phyloP scores from a whole-genome alignment of 305 asterid species.

The Rubia peregrina region DNA sequence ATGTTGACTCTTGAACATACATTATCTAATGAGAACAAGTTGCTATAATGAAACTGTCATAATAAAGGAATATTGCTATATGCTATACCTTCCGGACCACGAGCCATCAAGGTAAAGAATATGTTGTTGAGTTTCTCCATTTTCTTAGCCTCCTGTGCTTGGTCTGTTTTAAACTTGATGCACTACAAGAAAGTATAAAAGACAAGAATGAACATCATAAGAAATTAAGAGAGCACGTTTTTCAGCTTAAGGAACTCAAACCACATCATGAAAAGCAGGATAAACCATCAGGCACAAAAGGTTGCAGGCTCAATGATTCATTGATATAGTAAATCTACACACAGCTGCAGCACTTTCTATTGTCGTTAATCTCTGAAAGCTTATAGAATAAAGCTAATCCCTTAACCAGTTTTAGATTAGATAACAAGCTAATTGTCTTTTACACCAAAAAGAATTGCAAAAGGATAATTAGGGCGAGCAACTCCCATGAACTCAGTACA shows the following conservation, averaged over 20 bases:
- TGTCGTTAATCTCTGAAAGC: background rate
- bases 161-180: conserved; percentile 83
- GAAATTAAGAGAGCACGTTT: background rate
- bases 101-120: conserved; percentile 80
- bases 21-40: background rate
- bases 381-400: background rate
- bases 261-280: background rate
- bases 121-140: conserved; percentile 79
- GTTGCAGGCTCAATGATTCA: background rate
- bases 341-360: background rate
- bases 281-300: background rate
- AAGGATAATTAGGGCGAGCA: background rate
- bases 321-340: background rate
- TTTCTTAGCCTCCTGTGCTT: conserved; percentile 82
- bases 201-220: conserved; percentile 12
- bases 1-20: background rate
- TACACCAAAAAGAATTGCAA: background rate
- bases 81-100: conserved; percentile 73
- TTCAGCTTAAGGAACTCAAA: background rate
- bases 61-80: background rate
- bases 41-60: background rate
- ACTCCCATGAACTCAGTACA: background rate
- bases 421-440: background rate
- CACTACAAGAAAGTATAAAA: conserved; percentile 37
- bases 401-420: background rate